A percentile compares a stretch with the other conserved stretches of the same genome.
phyloP scores from a whole-genome alignment of 352 stramenopile species.

The Phytophthora constricta region DNA sequence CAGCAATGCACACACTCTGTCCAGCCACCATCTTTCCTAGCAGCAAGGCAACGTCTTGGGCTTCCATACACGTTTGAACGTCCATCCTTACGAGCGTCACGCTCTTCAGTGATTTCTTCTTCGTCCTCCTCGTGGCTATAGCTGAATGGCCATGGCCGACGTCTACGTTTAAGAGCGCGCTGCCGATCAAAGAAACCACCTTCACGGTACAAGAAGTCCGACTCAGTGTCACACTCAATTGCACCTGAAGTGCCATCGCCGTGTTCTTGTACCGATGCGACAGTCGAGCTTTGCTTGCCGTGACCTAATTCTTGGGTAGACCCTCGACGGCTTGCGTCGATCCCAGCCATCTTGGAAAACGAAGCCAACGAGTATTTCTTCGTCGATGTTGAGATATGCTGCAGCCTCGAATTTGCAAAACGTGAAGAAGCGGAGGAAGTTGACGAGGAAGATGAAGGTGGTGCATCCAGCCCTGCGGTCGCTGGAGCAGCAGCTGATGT shows the following conservation, averaged over 20 bases:
- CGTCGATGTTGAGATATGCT: constrained; percentile 31
- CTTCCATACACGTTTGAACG: constrained; percentile 11
- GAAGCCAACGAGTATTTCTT: constrained; percentile 66
- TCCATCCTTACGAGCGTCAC: constrained; percentile 20
- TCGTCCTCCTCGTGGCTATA: constrained; percentile 47
- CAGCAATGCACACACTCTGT: constrained; percentile 47
- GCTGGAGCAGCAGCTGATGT: constrained; percentile 9
- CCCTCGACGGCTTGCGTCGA: constrained; percentile 29
- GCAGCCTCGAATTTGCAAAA: constrained; percentile 31
- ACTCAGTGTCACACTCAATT: constrained; percentile 40
- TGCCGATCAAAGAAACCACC: constrained; percentile 86
- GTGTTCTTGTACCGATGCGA: constrained; percentile 33
- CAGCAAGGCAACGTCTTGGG: constrained; percentile 16
- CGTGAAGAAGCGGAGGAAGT: constrained; percentile 39
- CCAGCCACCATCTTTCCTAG: constrained; percentile 25
- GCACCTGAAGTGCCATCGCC: constrained; percentile 18
- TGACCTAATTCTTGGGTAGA: constrained; percentile 17
- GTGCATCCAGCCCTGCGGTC: constrained; percentile 25
- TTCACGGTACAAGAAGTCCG: constrained; percentile 80
- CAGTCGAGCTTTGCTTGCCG: constrained; percentile 17
- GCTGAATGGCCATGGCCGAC: constrained; percentile 65
- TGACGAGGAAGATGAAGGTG: constrained; percentile 40
- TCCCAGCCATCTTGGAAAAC: constrained; percentile 61
- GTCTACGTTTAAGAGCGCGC: constrained; percentile 59
- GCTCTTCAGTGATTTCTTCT: constrained; percentile 28